Evolutionary conservation across 2,329 filamentous ascomycete species (phyloP), one percentile per base, ranked within the genome.

Genomic region (Botrytis porri): DNA sequence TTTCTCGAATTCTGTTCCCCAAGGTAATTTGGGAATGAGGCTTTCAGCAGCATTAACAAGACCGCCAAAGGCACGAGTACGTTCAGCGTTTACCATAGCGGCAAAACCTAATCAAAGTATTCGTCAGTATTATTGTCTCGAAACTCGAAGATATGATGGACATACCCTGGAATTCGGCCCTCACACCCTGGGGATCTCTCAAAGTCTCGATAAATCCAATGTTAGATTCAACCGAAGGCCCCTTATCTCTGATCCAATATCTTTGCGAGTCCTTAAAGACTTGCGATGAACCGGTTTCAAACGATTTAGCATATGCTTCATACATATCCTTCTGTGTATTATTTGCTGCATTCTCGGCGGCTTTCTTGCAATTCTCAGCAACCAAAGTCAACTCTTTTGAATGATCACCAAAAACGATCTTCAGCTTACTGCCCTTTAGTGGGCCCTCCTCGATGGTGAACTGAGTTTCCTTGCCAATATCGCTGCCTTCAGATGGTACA

Each of bases 1-100:
- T 83, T 98, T 98, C 81, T 99, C 96, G 77, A 98, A 99, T 0
- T 93, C 92, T 64, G 88, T 88, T 51, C 86, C 85, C 96, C 96
- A 99, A 0, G 96, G 96, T 22, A 99, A 85, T 75, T 97, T 89
- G 10, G 94, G 93, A 69, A 99, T 98, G 80, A 97, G 90, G 63
- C 86, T 85, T 18, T 94, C 92, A 0, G 96, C 95, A 39, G 90
- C 90, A 32, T 90, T 87, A 7, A 98, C 96, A 1, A 98, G 88
- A 77, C 92, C 91, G 12, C 92, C 92, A 80, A 98, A 98, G 1
- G 95, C 93, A 73, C 88, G 88, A 1, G 95, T 99, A 32, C 95
- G 90, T 81, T 98, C 95, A 80, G 95, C 86, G 83, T 98, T 98
- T 63, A 98, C 92, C 82, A 93, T 88, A 63, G 92, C 92, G 63